Percentiles rank a stretch among this genome's conserved stretches.
Evolutionary conservation across 2,329 filamentous ascomycete genomes (phyloP).

Genomic region (Aspergillus sp.): DNA sequence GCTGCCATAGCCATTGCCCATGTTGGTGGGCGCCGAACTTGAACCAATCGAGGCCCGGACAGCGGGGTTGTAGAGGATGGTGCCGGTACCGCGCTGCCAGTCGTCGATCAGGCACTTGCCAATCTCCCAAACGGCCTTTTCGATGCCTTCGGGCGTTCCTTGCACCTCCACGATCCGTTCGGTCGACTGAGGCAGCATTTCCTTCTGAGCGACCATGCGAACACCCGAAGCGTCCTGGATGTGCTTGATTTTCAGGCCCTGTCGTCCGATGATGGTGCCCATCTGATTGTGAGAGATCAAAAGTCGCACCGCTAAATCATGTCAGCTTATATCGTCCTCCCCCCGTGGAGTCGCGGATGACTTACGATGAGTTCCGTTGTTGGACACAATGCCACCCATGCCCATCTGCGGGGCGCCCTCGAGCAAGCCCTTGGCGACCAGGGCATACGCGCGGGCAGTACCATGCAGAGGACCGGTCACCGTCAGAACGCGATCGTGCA

Average conservation of each 20-base stretch:
- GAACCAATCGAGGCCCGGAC: conserved; percentile 75
- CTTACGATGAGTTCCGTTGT: conserved; percentile 92
- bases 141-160: conserved; percentile 89
- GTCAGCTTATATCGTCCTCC: conserved; percentile 13
- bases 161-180: conserved; percentile 97
- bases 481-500: conserved; percentile 94
- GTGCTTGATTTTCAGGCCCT: conserved; percentile 98
- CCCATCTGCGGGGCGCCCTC: conserved; percentile 93
- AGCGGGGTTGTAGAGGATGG: conserved; percentile 94
- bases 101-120: conserved; percentile 98
- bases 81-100: conserved; percentile 94
- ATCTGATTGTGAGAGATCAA: conserved; percentile 99
- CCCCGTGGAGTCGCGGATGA: conserved; percentile 20
- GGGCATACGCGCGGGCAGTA: conserved; percentile 87
- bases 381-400: conserved; percentile 87
- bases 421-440: conserved; percentile 85
- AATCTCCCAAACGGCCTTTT: conserved; percentile 97
- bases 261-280: conserved; percentile 97
- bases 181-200: conserved; percentile 98
- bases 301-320: conserved; percentile 77
- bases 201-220: conserved; percentile 98
- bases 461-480: conserved; percentile 88
- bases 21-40: conserved; percentile 48
- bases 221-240: conserved; percentile 97
- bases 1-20: conserved; percentile 53